These are phyloP conservation scores for Harringtonia lauricola DNA, from an alignment of 2,329 filamentous ascomycete genomes.

Conservation along the genomic window DNA sequence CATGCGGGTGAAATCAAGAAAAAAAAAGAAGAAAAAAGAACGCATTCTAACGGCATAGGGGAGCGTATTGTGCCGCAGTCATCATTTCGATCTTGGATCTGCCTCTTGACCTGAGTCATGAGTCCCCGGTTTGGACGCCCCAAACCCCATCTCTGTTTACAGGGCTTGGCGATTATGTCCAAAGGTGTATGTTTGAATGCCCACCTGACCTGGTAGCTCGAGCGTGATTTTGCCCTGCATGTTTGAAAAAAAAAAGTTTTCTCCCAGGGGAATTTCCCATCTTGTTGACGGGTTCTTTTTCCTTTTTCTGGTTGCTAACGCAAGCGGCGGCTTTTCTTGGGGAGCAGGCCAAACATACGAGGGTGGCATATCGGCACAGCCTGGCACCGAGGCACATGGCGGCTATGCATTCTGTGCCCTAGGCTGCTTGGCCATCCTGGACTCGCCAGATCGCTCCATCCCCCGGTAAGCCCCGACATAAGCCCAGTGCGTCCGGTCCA, in stretches of 20 bases:
- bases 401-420: slow-evolving; percentile 94
- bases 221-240: background rate
- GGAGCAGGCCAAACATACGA: slow-evolving; percentile 77
- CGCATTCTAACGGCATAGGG: slow-evolving; percentile 34
- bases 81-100: slow-evolving; percentile 72
- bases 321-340: background rate
- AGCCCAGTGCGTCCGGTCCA: slow-evolving; percentile 12
- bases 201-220: background rate
- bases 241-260: too few species aligned
- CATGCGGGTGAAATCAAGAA: too few species aligned
- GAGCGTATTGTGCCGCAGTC: slow-evolving; percentile 84
- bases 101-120: slow-evolving; percentile 64
- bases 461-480: slow-evolving; percentile 42
- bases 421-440: slow-evolving; percentile 78
- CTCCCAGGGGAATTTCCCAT: background rate
- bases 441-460: slow-evolving; percentile 64
- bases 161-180: slow-evolving; percentile 68
- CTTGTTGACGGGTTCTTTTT: background rate
- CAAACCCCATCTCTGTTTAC: slow-evolving; percentile 57
- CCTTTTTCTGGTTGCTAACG: background rate
- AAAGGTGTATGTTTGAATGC: slow-evolving; percentile 46
- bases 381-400: slow-evolving; percentile 84
- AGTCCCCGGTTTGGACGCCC: slow-evolving; percentile 54
- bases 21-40: background rate
- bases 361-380: slow-evolving; percentile 80